A percentile compares a stretch with the other conserved stretches of the same genome.
Conservation (phyloP, 257 asterid genomes). For the Jacaranda copaia region DNA sequence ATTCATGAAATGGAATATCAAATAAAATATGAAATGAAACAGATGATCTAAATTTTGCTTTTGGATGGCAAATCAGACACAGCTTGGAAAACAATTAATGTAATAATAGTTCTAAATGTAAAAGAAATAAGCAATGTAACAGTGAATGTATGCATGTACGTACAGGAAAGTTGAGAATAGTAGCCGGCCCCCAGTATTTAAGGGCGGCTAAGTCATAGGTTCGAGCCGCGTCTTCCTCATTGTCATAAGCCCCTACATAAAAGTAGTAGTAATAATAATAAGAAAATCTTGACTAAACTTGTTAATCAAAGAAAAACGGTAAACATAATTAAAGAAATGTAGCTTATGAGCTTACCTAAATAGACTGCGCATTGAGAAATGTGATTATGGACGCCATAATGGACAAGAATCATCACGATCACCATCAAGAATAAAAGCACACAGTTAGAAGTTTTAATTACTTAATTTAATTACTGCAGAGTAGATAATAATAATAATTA, state of each 20-base stretch:
- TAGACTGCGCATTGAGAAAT: conserved; percentile 70
- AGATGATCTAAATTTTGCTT: no score
- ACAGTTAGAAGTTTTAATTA: conserved; percentile 45
- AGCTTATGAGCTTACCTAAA: conserved; percentile 63
- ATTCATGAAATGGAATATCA: no score
- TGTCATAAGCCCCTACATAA: conserved; percentile 82
- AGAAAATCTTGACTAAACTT: background rate
- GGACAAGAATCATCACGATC: conserved; percentile 55
- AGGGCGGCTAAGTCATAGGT: conserved; percentile 95
- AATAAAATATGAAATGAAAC: no score
- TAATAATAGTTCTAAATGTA: no score
- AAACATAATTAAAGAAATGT: no score
- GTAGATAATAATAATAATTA: background rate
- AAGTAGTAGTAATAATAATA: background rate
- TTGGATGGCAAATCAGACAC: no score
- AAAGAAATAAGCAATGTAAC: conserved; percentile 16
- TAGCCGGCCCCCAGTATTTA: conserved; percentile 82
- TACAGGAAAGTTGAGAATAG: conserved; percentile 64
- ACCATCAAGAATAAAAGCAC: conserved; percentile 51
- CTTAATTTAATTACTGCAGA: conserved; percentile 25
- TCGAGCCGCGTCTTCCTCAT: conserved; percentile 85
- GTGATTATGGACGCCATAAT: conserved; percentile 31
- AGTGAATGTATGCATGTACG: background rate
- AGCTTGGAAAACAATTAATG: no score
- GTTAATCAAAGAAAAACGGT: conserved; percentile 19